Percentiles rank a stretch among this genome's conserved stretches.
Conservation (phyloP, 805 yeast genomes). For the Yarrowia porcina region DNA sequence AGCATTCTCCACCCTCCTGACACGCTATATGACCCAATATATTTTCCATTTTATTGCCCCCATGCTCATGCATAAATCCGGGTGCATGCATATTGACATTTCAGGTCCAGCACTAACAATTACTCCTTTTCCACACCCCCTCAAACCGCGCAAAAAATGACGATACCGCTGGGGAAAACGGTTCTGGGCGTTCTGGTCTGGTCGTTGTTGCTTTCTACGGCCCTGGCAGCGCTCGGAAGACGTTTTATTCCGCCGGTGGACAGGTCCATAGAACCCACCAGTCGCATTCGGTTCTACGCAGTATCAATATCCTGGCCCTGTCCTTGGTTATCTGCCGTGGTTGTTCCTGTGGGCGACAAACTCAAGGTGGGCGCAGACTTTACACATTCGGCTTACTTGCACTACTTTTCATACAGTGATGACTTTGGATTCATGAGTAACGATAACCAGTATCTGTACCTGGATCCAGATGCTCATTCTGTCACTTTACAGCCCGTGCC, state of each 20-base stretch:
- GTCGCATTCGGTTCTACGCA: not conserved
- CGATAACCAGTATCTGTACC: not conserved
- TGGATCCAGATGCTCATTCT: not conserved
- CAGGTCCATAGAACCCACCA: not conserved
- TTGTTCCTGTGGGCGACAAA: not conserved
- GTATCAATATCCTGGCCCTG: constrained; percentile 15
- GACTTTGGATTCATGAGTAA: not conserved
- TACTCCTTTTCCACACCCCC: not conserved
- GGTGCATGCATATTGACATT: not conserved
- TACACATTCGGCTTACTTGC: not conserved
- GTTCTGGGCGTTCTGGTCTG: not conserved
- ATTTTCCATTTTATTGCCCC: too few species aligned
- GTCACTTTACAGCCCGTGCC: not conserved
- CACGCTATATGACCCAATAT: too few species aligned
- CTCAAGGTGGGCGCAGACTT: not conserved
- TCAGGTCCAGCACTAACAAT: not conserved
- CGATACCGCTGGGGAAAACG: not conserved
- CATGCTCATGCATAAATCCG: too few species aligned
- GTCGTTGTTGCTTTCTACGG: not conserved
- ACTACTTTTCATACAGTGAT: not conserved
- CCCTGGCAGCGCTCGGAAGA: not conserved
- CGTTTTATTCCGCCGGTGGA: not conserved
- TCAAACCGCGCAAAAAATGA: not conserved
- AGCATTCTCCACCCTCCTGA: too few species aligned
- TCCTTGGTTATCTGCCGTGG: not conserved